phyloP scores from a whole-genome alignment of 495 filamentous ascomycete genomes.

The Neurospora sp. region DNA sequence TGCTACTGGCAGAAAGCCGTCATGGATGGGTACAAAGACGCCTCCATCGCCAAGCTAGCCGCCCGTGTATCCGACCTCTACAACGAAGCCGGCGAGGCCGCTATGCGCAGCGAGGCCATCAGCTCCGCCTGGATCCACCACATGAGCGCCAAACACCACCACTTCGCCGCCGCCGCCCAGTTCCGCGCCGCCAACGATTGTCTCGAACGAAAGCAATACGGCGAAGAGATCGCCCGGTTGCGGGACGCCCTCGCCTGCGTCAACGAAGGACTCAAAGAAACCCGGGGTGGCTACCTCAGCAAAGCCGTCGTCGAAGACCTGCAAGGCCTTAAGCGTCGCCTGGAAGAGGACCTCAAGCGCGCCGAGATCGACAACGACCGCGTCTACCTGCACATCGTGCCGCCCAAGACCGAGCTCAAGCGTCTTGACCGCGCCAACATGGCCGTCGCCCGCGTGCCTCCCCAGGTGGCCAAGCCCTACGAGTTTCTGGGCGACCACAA shows the following conservation, averaged over 20 bases:
- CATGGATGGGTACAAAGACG: slow-evolving; percentile 86
- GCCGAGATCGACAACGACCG: slow-evolving; percentile 95
- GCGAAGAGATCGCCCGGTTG: slow-evolving; percentile 86
- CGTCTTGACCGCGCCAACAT: slow-evolving; percentile 79
- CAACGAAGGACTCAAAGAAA: slow-evolving; percentile 79
- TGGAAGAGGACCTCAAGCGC: slow-evolving; percentile 78
- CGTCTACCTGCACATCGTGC: slow-evolving; percentile 80
- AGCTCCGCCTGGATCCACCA: slow-evolving; percentile 97
- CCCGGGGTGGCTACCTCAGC: slow-evolving; percentile 63
- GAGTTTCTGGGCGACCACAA: slow-evolving; percentile 64
- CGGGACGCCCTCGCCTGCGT: slow-evolving; percentile 73
- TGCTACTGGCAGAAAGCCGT: slow-evolving; percentile 98
- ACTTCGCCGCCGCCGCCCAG: slow-evolving; percentile 94
- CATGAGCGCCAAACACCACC: slow-evolving; percentile 93
- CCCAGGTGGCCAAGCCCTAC: slow-evolving; percentile 70
- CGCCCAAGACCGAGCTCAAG: slow-evolving; percentile 80
- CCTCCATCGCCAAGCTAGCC: slow-evolving; percentile 80
- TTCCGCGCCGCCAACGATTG: slow-evolving; percentile 90
- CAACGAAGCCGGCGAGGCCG: slow-evolving; percentile 70
- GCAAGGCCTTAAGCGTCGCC: slow-evolving; percentile 68
- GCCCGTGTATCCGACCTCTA: slow-evolving; percentile 91
- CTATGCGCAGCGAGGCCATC: slow-evolving; percentile 78
- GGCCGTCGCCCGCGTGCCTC: slow-evolving; percentile 70
- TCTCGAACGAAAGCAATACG: slow-evolving; percentile 87
- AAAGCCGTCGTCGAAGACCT: slow-evolving; percentile 75